Evolutionary conservation across 176 grass and related monocot species (phyloP).

Genomic region (Carex kokanica): DNA sequence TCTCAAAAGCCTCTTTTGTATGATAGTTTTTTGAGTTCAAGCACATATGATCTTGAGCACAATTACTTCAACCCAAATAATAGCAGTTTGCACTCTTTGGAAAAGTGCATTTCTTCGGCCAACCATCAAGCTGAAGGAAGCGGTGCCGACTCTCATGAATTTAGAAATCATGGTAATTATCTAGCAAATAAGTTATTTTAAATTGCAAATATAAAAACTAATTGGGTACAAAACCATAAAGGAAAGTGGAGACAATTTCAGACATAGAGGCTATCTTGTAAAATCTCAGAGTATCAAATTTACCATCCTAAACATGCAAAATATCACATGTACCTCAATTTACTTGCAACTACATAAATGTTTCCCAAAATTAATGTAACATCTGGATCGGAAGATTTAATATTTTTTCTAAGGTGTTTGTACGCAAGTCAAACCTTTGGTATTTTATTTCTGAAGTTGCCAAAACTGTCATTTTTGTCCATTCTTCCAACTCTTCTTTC

Average conservation of each 20-base stretch:
- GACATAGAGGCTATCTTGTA: neutral
- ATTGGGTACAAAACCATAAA: neutral
- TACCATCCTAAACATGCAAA: neutral
- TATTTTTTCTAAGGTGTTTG: neutral
- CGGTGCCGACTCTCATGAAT: slow-evolving; percentile 9
- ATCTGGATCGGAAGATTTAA: neutral
- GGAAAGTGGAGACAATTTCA: neutral
- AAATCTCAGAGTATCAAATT: neutral
- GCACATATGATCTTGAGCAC: slow-evolving; percentile 13
- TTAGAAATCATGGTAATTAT: slow-evolving; percentile 23
- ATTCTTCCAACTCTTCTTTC: neutral
- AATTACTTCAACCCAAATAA: neutral
- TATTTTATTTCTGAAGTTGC: neutral
- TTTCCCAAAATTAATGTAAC: neutral
- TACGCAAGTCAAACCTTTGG: neutral
- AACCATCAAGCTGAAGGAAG: slow-evolving; percentile 14
- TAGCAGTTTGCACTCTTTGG: neutral
- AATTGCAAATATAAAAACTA: neutral
- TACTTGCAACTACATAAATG: neutral
- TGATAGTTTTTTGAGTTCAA: slow-evolving; percentile 25
- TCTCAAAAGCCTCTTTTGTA: slow-evolving; percentile 15
- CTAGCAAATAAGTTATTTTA: neutral
- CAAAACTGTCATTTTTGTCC: neutral
- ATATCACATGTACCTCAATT: neutral
- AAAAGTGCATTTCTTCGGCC: neutral